Base-by-base conservation (phyloP, 2,329 filamentous ascomycete species). In the Plectosphaerella cucumerina region DNA sequence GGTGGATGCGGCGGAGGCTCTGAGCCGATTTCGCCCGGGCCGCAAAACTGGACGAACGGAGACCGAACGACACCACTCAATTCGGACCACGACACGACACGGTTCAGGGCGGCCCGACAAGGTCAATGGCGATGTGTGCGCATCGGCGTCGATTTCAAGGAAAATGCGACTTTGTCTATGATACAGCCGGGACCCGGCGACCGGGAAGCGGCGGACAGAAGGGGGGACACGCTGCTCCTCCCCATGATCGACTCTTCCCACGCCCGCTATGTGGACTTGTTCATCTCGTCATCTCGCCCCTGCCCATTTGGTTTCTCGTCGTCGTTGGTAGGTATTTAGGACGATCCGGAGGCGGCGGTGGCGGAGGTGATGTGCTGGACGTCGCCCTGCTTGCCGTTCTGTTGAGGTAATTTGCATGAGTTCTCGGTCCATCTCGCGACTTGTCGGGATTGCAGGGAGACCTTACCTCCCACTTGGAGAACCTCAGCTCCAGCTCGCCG, bases 331-430 rank as follows among this genome's bases (percentile, higher is more conserved):
- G 26, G 17, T 18, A 18, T 20, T 31, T 41, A 48, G 11, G 47
- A 23, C 21, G 47, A 41, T 35, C 31, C 65, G 58, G 61, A 63
- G 55, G 68, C 63, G 49, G 68, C 65, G 67, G 82, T 82, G 64
- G 78, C 80, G 41, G 78, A 70, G 49, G 71, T 82, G 60, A 97
- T 76, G 69, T 79, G 84, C 82, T 89, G 89, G 67, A 78, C 61
- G 45, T 97, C 93, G 70, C 90, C 88, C 78, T 95, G 90, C 85
- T 96, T 97, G 80, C 94, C 94, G 77, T 91, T 90, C 94, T 97
- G 73, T 48, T 31, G 63, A 65, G 67, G 60, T 65, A 66, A 65
- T 20, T 65, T 51, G 47, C 23, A 53, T 57, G 46, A 57, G 55
- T 37, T 49, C 26, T 26, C 45, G 22, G 12, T 34, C 22, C n/a